Evolutionary conservation across 202 grass and related monocot species (phyloP).

Genomic region (Carex arenaria): DNA sequence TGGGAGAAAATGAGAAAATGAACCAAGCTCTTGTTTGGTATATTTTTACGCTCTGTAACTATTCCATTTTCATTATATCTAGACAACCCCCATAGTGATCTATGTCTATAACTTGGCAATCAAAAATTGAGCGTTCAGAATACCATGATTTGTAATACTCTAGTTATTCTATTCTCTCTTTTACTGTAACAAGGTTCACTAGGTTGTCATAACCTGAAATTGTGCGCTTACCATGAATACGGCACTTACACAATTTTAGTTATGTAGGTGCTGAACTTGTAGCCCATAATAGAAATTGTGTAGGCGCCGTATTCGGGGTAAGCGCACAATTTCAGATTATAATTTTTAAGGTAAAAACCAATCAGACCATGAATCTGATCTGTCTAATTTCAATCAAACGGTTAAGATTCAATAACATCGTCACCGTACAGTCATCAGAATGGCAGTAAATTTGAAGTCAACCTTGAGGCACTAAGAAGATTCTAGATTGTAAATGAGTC

Average conservation of each 20-base stretch:
- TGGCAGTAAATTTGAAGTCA: neutral
- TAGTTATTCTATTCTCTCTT: neutral
- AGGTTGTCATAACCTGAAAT: neutral
- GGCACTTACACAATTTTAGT: too few relatives aligned
- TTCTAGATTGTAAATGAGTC: constrained; percentile 2
- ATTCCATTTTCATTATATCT: neutral
- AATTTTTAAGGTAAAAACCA: neutral
- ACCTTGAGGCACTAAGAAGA: neutral
- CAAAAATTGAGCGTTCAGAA: neutral
- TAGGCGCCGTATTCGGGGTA: too few relatives aligned
- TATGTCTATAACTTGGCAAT: neutral
- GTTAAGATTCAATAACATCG: neutral
- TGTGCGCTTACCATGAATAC: too few relatives aligned
- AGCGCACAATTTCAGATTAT: too few relatives aligned
- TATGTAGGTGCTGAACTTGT: too few relatives aligned
- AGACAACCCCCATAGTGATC: neutral
- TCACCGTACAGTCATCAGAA: neutral
- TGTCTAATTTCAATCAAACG: neutral
- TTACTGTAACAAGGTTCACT: neutral
- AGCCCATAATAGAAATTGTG: too few relatives aligned
- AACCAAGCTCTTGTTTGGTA: neutral
- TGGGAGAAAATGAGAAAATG: neutral
- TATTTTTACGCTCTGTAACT: neutral
- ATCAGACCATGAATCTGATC: neutral
- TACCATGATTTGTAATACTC: neutral